Percentiles rank a stretch among this genome's conserved stretches.
These are phyloP conservation scores for Bacidia rubella DNA, from an alignment of 495 filamentous ascomycete genomes.

Conservation along the genomic window DNA sequence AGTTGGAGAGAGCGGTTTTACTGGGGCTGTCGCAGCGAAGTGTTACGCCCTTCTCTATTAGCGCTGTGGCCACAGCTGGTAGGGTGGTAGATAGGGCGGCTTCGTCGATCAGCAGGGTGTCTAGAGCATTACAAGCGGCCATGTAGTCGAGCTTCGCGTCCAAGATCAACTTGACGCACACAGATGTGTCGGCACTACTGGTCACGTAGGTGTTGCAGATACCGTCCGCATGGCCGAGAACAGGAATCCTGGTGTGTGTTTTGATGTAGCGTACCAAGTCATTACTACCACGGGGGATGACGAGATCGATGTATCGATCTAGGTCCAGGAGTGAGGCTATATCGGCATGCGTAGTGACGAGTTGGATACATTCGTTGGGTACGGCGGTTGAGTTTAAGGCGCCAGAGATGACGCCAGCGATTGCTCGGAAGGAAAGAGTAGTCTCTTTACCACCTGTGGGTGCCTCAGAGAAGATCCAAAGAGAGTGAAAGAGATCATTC, in stretches of 20 bases:
- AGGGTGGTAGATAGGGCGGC: constrained; percentile 53
- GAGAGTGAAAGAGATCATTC: neutral
- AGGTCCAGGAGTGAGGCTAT: constrained; percentile 72
- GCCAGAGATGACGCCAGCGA: constrained; percentile 69
- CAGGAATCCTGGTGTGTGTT: constrained; percentile 80
- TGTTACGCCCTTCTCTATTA: constrained; percentile 63
- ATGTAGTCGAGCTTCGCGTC: constrained; percentile 92
- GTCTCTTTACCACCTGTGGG: constrained; percentile 81
- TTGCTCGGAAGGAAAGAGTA: constrained; percentile 79
- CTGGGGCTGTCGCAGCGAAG: constrained; percentile 68
- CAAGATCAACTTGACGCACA: constrained; percentile 64
- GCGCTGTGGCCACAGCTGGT: constrained; percentile 52
- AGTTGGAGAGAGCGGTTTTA: constrained; percentile 41
- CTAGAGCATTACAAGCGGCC: constrained; percentile 89
- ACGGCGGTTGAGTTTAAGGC: constrained; percentile 67
- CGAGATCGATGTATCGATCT: constrained; percentile 81
- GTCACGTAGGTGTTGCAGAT: constrained; percentile 85
- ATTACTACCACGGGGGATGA: constrained; percentile 87
- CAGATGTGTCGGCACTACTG: constrained; percentile 54
- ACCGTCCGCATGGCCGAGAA: constrained; percentile 92
- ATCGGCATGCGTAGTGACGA: constrained; percentile 80
- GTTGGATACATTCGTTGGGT: constrained; percentile 75
- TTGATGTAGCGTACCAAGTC: constrained; percentile 88
- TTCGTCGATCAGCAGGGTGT: constrained; percentile 78
- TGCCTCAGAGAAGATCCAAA: neutral